These are phyloP conservation scores for Takakia lepidozioides DNA, from an alignment of 225 moss, liverwort and hornwort genomes.

Conservation along the genomic window DNA sequence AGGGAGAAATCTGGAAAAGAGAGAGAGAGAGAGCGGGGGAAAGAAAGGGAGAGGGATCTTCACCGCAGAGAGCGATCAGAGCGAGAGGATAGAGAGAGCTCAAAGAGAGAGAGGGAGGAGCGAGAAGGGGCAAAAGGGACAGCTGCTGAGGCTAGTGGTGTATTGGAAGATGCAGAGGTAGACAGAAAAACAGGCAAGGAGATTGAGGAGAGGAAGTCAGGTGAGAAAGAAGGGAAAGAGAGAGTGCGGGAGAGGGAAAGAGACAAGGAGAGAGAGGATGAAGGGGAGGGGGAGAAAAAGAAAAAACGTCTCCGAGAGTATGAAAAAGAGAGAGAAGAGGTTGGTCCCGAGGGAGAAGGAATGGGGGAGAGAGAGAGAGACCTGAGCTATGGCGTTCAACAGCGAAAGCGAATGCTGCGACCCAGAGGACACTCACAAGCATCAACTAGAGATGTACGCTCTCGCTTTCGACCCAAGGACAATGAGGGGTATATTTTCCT, in stretches of 20 bases:
- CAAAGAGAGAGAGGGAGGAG: constrained; percentile 36
- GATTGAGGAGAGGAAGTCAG: constrained; percentile 35
- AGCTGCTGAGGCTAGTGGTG: too few species aligned
- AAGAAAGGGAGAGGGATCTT: constrained; percentile 49
- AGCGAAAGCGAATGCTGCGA: constrained; percentile 79
- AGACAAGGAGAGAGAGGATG: constrained; percentile 57
- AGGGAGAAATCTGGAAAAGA: too few species aligned
- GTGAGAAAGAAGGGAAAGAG: constrained; percentile 54
- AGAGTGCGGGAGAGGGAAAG: constrained; percentile 40
- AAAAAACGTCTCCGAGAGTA: constrained; percentile 47
- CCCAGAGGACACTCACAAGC: constrained; percentile 67
- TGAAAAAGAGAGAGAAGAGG: constrained; percentile 33
- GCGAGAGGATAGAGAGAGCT: constrained; percentile 46
- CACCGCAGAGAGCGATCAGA: constrained; percentile 46
- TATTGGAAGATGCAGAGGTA: constrained; percentile 36
- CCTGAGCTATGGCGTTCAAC: constrained; percentile 63
- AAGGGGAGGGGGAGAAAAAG: constrained; percentile 67
- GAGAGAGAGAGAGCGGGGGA: constrained; percentile 64
- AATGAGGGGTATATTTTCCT: constrained; percentile 43
- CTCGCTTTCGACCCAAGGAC: constrained; percentile 83
- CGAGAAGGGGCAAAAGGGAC: constrained; percentile 42
- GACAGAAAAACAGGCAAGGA: constrained; percentile 34
- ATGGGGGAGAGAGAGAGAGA: constrained; percentile 73
- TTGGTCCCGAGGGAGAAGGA: constrained; percentile 40
- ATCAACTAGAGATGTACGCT: constrained; percentile 56